Conservation (phyloP, 73 alveolate genomes). For the Breviolum minutum region DNA sequence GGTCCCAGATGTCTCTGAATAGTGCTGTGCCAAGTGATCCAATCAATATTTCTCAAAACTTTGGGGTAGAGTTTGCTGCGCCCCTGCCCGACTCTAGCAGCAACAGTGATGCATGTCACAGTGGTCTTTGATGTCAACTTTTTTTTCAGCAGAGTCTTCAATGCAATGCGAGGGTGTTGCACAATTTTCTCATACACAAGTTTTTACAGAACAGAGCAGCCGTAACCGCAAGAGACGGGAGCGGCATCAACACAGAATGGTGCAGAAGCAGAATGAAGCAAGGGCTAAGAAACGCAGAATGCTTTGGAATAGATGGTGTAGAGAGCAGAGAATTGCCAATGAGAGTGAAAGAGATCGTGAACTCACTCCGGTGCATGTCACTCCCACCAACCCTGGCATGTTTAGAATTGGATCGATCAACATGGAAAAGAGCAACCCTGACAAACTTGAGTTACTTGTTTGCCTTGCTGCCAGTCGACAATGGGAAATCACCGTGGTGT, state of each 20-base stretch:
- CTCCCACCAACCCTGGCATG: background rate
- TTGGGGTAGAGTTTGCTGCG: conserved; percentile 34
- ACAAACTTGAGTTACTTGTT: background rate
- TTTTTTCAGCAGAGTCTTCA: background rate
- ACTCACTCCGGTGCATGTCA: background rate
- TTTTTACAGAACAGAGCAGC: background rate
- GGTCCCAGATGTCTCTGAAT: background rate
- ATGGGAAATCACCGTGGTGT: conserved; percentile 12
- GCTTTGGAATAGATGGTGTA: background rate
- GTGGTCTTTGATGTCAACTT: background rate
- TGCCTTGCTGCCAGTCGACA: background rate
- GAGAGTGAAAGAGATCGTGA: background rate
- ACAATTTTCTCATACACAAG: background rate
- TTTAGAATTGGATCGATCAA: background rate
- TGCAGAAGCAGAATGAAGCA: background rate
- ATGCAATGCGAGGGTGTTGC: background rate
- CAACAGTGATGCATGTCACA: background rate
- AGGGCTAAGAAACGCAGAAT: background rate
- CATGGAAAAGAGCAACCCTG: conserved; percentile 43
- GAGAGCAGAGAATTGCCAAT: background rate
- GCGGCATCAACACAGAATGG: background rate
- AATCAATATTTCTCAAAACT: no score
- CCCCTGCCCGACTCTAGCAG: conserved; percentile 58
- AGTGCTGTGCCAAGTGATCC: conserved; percentile 35
- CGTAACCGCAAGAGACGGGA: conserved; percentile 46